These are phyloP conservation scores for Iris pallida DNA, from an alignment of 116 monocot genomes.

Conservation along the genomic window DNA sequence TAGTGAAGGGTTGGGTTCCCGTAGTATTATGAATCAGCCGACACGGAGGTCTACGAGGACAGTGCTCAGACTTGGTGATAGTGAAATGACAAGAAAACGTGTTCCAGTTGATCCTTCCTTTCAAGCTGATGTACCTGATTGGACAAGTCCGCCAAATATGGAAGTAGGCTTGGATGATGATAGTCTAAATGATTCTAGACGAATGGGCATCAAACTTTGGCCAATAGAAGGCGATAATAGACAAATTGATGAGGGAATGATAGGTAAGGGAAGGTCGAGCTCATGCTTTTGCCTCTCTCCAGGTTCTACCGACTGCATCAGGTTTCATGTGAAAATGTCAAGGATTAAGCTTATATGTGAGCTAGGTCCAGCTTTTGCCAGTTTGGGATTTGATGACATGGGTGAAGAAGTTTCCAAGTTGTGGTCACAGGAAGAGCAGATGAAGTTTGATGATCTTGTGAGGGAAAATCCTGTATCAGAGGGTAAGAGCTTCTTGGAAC, in stretches of 20 bases:
- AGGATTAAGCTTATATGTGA: conserved; percentile 33
- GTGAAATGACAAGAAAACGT: conserved; percentile 18
- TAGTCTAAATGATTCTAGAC: conserved; percentile 23
- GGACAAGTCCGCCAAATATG: conserved; percentile 23
- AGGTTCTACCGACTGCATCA: conserved; percentile 46
- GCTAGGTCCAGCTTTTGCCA: conserved; percentile 39
- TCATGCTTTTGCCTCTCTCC: conserved; percentile 34
- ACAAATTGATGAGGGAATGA: not conserved
- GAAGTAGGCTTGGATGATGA: not conserved
- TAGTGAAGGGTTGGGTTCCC: no score
- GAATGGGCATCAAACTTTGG: conserved; percentile 54
- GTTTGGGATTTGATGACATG: conserved; percentile 55
- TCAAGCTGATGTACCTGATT: conserved; percentile 60
- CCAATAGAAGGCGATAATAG: conserved; percentile 16
- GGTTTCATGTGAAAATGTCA: conserved; percentile 33
- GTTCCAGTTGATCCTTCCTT: conserved; percentile 46
- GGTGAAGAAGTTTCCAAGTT: conserved; percentile 48
- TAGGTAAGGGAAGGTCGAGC: conserved; percentile 35
- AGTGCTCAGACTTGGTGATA: conserved; percentile 18
- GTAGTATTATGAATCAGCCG: conserved; percentile 17
- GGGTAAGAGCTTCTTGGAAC: conserved; percentile 34
- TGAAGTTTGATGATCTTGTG: conserved; percentile 31
- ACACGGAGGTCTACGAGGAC: conserved; percentile 42
- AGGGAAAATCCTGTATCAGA: conserved; percentile 20
- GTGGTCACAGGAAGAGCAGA: conserved; percentile 42